Base-by-base conservation (phyloP, 306 rosid species). In the Rubus parviflorus region DNA sequence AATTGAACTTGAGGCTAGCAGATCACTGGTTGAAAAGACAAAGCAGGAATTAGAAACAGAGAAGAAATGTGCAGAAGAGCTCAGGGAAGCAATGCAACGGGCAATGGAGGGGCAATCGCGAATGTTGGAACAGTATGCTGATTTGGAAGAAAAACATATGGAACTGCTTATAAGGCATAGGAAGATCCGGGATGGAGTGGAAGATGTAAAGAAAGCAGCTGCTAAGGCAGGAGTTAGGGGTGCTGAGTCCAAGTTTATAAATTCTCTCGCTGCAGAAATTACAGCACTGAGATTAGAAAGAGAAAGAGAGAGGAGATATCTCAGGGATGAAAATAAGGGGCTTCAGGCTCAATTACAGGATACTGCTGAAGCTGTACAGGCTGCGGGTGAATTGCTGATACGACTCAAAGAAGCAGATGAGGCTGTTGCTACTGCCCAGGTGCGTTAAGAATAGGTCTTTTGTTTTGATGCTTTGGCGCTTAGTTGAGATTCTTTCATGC, bases 331-430 rank as follows among this genome's bases (percentile, higher is more conserved):
- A 86, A 96, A 88, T 75, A 93, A 90, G 82, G 98, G 99, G 74
- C 98, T 96, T 80, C 97, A 86, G 77, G 91, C 96, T 67, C 99
- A 96, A 80, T 81, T 96, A 86, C 90, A 90, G 83, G 98, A 96
- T 80, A 96, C 99, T 64, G 98, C 94, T 30, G 99, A 96, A 83
- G 99, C 98, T 79, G 96, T 96, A 73, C 98, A 96, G 86, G 99
- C 99, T 80, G 99, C 99, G 0, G 97, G 99, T 40, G 99, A 93
- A 78, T 85, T 96, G 80, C 99, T 96, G 70, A 88, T 91, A 77
- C 91, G 96, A 79, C 97, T 96, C 66, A 90, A 82, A 85, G 99
- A 93, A 86, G 90, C 99, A 35, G 98, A 96, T 85, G 98, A 91
- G 70, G 92, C 93, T 85, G 90, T 93, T 56, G 78, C 82, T 64